Evolutionary conservation across 2,329 filamentous ascomycete genomes (phyloP).

Genomic region (Trichoderma asperellum): DNA sequence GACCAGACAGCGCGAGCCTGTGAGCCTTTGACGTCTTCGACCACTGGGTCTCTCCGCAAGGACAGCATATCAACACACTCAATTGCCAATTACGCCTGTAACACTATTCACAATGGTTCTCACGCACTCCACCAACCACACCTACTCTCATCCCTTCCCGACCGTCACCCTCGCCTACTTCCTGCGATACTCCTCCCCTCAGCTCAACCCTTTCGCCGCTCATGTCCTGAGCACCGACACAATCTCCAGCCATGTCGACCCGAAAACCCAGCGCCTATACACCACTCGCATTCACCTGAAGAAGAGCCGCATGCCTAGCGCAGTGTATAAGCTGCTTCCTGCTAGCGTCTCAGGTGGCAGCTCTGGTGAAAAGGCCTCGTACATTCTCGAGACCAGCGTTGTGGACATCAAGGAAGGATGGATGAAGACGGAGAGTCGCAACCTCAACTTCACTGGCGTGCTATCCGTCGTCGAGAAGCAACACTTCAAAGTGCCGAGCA

Average conservation of each 20-base stretch:
- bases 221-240: conserved; percentile 85
- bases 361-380: conserved; percentile 70
- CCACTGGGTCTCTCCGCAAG: conserved; percentile 32
- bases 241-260: conserved; percentile 73
- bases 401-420: conserved; percentile 79
- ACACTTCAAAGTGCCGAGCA: conserved; percentile 57
- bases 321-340: conserved; percentile 76
- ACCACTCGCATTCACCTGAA: conserved; percentile 82
- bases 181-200: conserved; percentile 75
- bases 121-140: conserved; percentile 68
- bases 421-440: conserved; percentile 81
- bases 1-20: conserved; percentile 15
- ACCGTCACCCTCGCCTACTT: conserved; percentile 89
- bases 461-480: conserved; percentile 79
- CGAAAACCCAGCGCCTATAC: conserved; percentile 72
- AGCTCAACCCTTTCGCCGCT: conserved; percentile 76
- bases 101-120: conserved; percentile 58
- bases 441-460: conserved; percentile 81
- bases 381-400: conserved; percentile 78
- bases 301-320: conserved; percentile 74
- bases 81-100: conserved; percentile 26
- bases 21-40: conserved; percentile 30
- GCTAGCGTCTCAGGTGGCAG: conserved; percentile 67
- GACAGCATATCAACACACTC: conserved; percentile 11
- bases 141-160: conserved; percentile 79